A percentile compares a stretch with the other conserved stretches of the same genome.
Conservation (phyloP, 257 asterid species). For the Phtheirospermum japonicum region DNA sequence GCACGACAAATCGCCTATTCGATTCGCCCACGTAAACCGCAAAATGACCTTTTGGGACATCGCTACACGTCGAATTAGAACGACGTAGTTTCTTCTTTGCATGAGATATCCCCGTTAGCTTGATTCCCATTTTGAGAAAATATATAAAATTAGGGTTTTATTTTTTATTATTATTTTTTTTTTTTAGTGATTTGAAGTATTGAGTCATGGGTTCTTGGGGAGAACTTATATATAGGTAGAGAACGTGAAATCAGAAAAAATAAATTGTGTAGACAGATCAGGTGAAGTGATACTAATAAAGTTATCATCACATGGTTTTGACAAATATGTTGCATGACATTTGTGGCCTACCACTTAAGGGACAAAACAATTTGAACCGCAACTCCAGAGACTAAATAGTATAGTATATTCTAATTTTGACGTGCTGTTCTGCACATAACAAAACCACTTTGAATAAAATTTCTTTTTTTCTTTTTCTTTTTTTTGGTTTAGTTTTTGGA, state of each 20-base stretch:
- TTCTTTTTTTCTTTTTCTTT: too few species aligned
- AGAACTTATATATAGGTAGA: constrained; percentile 14
- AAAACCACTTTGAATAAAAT: too few species aligned
- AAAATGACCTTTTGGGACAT: constrained; percentile 49
- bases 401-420: too few species aligned
- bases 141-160: not conserved
- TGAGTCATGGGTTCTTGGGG: not conserved
- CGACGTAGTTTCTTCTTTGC: constrained; percentile 52
- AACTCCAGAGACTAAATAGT: constrained; percentile 18
- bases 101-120: constrained; percentile 44
- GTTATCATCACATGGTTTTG: constrained; percentile 64
- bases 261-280: constrained; percentile 43
- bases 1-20: constrained; percentile 38
- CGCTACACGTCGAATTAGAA: constrained; percentile 32
- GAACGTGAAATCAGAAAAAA: not conserved
- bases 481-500: too few species aligned
- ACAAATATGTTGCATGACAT: constrained; percentile 53
- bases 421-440: too few species aligned
- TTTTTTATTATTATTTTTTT: not conserved
- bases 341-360: constrained; percentile 57
- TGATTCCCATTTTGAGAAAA: constrained; percentile 41
- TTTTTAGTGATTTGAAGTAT: not conserved
- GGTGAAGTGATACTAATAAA: constrained; percentile 40
- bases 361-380: constrained; percentile 15
- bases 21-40: constrained; percentile 47